Evolutionary conservation across 75 land plant genomes (phyloP), one percentile per base, ranked within the genome.

Genomic region (Chamaecyparis obtusa): DNA sequence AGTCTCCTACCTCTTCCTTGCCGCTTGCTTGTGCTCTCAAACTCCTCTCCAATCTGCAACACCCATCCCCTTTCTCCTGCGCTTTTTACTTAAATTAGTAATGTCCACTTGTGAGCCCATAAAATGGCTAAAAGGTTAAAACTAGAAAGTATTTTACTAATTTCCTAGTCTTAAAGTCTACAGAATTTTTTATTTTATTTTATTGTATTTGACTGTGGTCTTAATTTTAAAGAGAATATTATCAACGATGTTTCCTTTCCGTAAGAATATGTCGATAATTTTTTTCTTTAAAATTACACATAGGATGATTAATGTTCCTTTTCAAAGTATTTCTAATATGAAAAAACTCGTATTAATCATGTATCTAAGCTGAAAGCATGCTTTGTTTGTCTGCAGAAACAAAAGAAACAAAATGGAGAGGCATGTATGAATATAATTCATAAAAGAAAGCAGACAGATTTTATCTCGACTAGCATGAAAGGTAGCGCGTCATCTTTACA

Each of bases 381-480:
- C 30, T 81, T 46, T 44, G 14, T 46, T 81, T 44, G 32, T 81
- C 14, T 81, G 83, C 51, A 81, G 83, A n/a, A 44, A 80, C n/a
- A 37, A 41, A 21, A 78, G 46, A 41, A 37, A 43, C 83, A 81
- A 81, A 32, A 81, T n/a, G 32, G 48, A 81, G 83, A 81, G 33
- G 32, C 54, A 27, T 81, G 46, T 81, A 3, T n/a, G 30, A 46
- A 13, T 46, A 81, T 10, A 44, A 46, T 44, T n/a, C 15, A 13
- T 81, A 81, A 81, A n/a, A 81, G 83, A 81, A 81, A 46, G 83
- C 83, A 46, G 83, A 11, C 51, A 27, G 83, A 81, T 81, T 4
- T 81, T 44, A n/a, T 46, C 83, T 46, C 3, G 32, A 81, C 30
- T 81, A 41, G 83, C 33, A 46, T 81, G 32, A 81, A 81, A 13